Percentiles rank a stretch among this genome's conserved stretches.
Evolutionary conservation across 2,329 filamentous ascomycete genomes (phyloP).

Genomic region (Scytalidium lignicola): DNA sequence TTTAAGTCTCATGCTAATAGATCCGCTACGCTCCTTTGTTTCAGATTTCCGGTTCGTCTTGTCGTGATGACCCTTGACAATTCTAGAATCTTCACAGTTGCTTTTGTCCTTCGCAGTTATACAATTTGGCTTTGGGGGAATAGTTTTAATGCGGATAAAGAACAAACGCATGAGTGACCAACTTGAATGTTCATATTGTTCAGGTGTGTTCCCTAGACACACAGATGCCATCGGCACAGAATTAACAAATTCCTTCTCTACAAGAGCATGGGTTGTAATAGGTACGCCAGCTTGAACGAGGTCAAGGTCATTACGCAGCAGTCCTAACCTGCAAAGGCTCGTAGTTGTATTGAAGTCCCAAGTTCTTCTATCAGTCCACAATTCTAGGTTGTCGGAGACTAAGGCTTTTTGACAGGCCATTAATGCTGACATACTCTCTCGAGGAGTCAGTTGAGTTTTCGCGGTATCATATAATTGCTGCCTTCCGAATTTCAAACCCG

Average conservation of each 20-base stretch:
- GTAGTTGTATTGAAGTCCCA: slow-evolving; percentile 21
- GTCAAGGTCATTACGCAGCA: slow-evolving; percentile 24
- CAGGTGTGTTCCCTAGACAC: slow-evolving; percentile 16
- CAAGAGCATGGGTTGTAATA: slow-evolving; percentile 12
- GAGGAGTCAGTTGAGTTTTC: slow-evolving; percentile 11
- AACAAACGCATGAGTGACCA: background rate
- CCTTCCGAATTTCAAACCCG: slow-evolving; percentile 4
- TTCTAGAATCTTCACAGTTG: background rate
- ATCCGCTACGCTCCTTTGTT: background rate
- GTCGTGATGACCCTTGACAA: no score
- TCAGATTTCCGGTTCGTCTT: no score
- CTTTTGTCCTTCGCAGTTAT: background rate
- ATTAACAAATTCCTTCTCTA: slow-evolving; percentile 15
- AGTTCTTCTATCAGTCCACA: slow-evolving; percentile 3
- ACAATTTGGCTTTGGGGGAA: background rate
- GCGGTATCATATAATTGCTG: slow-evolving; percentile 10
- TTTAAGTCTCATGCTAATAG: slow-evolving; percentile 5
- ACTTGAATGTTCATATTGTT: background rate
- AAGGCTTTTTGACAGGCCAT: background rate
- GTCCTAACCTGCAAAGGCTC: slow-evolving; percentile 17
- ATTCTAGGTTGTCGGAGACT: background rate
- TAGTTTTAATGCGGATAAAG: background rate
- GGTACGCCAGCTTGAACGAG: slow-evolving; percentile 17
- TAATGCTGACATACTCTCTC: slow-evolving; percentile 8
- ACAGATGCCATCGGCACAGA: slow-evolving; percentile 23